Evolutionary conservation across 2,329 filamentous ascomycete species (phyloP).

Genomic region (Calonectria leucothoes): DNA sequence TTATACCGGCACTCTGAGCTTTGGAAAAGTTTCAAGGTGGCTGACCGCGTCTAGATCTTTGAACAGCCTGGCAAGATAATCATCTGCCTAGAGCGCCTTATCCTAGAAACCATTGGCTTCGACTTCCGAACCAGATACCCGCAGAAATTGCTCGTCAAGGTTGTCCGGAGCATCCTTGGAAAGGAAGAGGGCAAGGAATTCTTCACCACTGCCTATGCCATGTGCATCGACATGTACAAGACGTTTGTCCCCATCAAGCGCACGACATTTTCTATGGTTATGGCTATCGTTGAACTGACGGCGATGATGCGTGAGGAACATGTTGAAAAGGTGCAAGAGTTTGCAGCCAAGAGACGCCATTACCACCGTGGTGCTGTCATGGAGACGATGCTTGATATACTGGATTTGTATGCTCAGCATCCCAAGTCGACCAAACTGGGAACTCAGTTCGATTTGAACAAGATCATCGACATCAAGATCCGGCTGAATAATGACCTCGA

Average conservation of each 20-base stretch:
- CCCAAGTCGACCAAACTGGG: constrained; percentile 80
- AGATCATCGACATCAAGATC: constrained; percentile 89
- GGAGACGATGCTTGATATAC: constrained; percentile 89
- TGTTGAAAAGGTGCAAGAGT: constrained; percentile 59
- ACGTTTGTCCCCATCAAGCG: constrained; percentile 95
- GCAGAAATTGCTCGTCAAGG: constrained; percentile 85
- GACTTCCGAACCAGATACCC: constrained; percentile 93
- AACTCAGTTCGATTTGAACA: constrained; percentile 76
- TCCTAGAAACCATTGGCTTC: constrained; percentile 92
- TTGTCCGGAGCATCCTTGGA: constrained; percentile 70
- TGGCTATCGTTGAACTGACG: constrained; percentile 85
- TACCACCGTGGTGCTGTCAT: constrained; percentile 61
- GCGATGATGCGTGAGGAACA: constrained; percentile 68
- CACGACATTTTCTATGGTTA: constrained; percentile 84
- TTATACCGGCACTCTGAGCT: constrained; percentile 35
- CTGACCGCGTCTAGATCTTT: constrained; percentile 69
- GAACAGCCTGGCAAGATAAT: constrained; percentile 83
- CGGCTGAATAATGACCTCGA: constrained; percentile 85
- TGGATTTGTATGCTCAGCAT: constrained; percentile 93
- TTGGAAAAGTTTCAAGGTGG: not conserved
- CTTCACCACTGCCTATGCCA: constrained; percentile 78
- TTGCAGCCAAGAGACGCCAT: constrained; percentile 61
- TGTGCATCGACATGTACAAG: constrained; percentile 90
- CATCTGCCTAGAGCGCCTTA: constrained; percentile 89
- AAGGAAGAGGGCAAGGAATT: constrained; percentile 61